A percentile compares a stretch with the other conserved stretches of the same genome.
Conservation (phyloP, 1,139 yeast genomes). For the Pichia cactophila region DNA sequence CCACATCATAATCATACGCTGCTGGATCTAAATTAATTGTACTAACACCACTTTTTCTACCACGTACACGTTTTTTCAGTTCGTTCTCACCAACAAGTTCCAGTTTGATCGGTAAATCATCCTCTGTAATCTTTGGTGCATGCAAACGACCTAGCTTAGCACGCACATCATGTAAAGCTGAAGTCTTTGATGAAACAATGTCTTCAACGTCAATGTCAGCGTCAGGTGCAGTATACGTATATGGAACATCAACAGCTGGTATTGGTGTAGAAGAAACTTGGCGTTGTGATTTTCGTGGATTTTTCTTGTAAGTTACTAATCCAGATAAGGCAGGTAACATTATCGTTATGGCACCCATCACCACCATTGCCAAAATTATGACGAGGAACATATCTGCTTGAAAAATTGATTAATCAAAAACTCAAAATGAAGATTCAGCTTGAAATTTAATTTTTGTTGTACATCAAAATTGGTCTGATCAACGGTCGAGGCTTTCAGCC, state of each 20-base stretch:
- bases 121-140: constrained; percentile 24
- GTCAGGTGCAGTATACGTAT: constrained; percentile 33
- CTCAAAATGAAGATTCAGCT: too few relatives aligned
- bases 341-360: constrained; percentile 28
- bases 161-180: constrained; percentile 5
- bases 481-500: not conserved
- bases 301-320: constrained; percentile 28
- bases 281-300: constrained; percentile 12
- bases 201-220: constrained; percentile 19
- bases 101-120: constrained; percentile 32
- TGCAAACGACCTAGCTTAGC: constrained; percentile 6
- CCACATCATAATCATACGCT: constrained; percentile 39
- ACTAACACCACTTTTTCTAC: not conserved
- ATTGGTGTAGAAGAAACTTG: constrained; percentile 6
- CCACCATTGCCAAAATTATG: constrained; percentile 23
- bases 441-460: too few relatives aligned
- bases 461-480: too few relatives aligned
- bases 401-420: too few relatives aligned
- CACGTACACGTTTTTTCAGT: constrained; percentile 18
- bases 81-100: constrained; percentile 17
- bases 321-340: constrained; percentile 33
- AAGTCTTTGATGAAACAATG: constrained; percentile 1
- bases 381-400: constrained; percentile 9
- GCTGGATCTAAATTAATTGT: constrained; percentile 28
- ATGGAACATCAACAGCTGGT: not conserved